phyloP scores from a whole-genome alignment of 2,329 filamentous ascomycete species.

The Aspergillus sp. region DNA sequence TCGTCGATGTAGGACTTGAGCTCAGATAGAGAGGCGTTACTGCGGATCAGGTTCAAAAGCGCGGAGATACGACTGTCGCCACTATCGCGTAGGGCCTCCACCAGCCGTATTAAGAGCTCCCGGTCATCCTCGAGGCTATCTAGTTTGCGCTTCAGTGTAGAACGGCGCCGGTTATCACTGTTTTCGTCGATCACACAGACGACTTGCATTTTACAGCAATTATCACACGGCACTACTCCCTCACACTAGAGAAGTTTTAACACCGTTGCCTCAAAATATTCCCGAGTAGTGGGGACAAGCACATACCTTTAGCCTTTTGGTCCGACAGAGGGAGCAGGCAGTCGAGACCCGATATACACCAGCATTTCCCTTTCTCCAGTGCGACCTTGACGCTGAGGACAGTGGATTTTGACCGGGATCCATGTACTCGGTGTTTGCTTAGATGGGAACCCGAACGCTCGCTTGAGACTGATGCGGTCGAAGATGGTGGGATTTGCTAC shows the following conservation, averaged over 20 bases:
- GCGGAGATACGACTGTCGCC: conserved; percentile 7
- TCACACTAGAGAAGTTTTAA: neutral
- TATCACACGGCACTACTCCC: neutral
- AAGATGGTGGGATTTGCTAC: no score
- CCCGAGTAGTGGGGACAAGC: no score
- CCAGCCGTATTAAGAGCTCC: conserved; percentile 10
- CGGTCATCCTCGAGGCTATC: conserved; percentile 15
- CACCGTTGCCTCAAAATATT: no score
- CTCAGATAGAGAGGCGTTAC: conserved; percentile 12
- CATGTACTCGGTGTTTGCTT: no score
- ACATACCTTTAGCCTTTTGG: no score
- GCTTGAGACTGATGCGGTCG: no score
- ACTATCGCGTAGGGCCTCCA: conserved; percentile 14
- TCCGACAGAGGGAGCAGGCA: no score
- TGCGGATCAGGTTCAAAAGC: conserved; percentile 18
- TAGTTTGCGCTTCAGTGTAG: conserved; percentile 17
- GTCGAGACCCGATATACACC: no score
- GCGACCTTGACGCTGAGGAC: no score
- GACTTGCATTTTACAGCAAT: neutral
- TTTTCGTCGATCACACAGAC: conserved; percentile 18
- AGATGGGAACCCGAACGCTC: no score
- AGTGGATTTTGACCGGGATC: no score
- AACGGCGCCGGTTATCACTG: conserved; percentile 17
- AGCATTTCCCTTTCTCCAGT: no score
- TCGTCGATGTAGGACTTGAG: neutral